Evolutionary conservation across 2,329 filamentous ascomycete species (phyloP), one percentile per base, ranked within the genome.

Genomic region (Cordyceps militaris): DNA sequence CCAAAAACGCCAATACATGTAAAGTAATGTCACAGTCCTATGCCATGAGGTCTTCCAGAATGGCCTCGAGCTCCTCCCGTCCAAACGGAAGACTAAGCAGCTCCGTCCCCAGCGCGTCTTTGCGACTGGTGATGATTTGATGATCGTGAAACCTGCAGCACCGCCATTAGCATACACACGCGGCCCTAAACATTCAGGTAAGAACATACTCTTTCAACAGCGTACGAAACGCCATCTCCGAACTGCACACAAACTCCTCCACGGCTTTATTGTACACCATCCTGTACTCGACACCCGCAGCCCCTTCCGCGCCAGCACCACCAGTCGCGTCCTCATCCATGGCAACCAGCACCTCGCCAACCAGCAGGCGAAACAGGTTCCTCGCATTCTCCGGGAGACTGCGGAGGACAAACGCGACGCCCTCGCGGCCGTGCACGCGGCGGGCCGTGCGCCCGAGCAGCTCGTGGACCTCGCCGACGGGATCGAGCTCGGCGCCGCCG

Each of bases 191-290:
- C 10, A 8, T 8, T 7, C 26, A n/a, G n/a, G 21, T 9, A 2
- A 24, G 51, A 47, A 36, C 84, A 61, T 73, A 94, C 81, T 99
- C 94, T 74, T 97, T 97, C 61, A 99, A 73, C 68, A 99, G 71
- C 26, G 92, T 96, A 60, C 94, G 82, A 75, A 97, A 97, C 61
- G 90, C 91, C 82, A 97, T 91, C 74, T 97, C 94, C 60, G 89
- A 96, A 65, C 89, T 94, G 70, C 93, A 97, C 51, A 99, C 94
- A 71, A 99, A 97, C 68, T 96, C 91, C 73, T 97, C 92, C 5
- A 93, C 88, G 2, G 94, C 92, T 75, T 96, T 97, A 69, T 96
- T 91, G 68, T 97, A 99, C 62, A 99, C 72, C 64, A 91, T 86
- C 23, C 91, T 81, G 70, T 97, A 97, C 73, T 97, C 93, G 16